phyloP scores from a whole-genome alignment of 1,139 yeast species.

The Meyerozyma athensensis region DNA sequence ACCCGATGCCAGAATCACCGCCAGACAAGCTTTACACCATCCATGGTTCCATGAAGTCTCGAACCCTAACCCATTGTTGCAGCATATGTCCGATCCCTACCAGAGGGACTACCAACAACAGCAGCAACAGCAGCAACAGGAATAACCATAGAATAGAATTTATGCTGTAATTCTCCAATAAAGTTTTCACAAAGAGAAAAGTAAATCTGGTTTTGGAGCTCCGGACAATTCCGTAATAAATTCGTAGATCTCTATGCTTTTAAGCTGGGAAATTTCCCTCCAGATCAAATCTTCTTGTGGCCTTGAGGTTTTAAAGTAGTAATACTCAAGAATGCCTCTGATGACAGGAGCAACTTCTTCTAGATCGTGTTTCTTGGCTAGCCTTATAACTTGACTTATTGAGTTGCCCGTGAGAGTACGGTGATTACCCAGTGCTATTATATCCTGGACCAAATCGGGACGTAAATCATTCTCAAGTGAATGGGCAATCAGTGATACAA shows the following conservation, averaged over 20 bases:
- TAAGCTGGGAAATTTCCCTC: not conserved
- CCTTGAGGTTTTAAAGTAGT: not conserved
- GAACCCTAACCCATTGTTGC: slow-evolving; percentile 34
- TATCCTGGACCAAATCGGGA: not conserved
- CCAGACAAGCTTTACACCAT: slow-evolving; percentile 88
- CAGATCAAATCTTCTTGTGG: not conserved
- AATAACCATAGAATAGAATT: no score
- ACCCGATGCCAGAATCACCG: slow-evolving; percentile 88
- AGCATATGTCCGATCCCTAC: slow-evolving; percentile 35
- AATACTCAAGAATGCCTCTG: not conserved
- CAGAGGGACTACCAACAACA: slow-evolving; percentile 32
- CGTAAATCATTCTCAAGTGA: not conserved
- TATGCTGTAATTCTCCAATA: not conserved
- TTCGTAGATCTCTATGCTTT: not conserved
- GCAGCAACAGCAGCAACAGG: slow-evolving; percentile 15
- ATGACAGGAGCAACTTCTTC: not conserved
- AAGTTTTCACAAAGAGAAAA: slow-evolving; percentile 1
- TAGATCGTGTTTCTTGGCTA: not conserved
- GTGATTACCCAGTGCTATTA: not conserved
- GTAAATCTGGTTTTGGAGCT: not conserved
- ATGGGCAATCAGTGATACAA: not conserved
- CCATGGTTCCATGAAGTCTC: slow-evolving; percentile 91
- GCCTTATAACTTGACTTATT: not conserved
- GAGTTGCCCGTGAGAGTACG: not conserved
- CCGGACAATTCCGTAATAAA: not conserved